phyloP scores from a whole-genome alignment of 805 yeast genomes.

The Lachancea mirantina region DNA sequence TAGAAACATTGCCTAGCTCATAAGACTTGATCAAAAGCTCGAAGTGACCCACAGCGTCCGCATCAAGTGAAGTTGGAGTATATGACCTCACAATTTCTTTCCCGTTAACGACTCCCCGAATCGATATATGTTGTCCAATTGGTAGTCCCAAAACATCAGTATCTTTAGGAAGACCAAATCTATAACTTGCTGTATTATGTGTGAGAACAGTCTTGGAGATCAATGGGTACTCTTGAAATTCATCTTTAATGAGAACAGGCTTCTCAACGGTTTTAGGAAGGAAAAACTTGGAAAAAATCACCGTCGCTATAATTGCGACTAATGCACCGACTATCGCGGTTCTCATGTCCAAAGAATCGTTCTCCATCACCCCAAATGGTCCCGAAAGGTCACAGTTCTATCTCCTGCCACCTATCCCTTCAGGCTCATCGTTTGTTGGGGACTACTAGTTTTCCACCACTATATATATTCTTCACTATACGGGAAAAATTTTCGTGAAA shows the following conservation, averaged over 20 bases:
- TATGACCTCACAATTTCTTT: constrained; percentile 80
- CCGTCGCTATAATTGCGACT: constrained; percentile 13
- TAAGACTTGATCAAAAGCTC: constrained; percentile 83
- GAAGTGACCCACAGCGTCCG: constrained; percentile 67
- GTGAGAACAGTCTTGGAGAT: constrained; percentile 66
- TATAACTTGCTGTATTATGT: constrained; percentile 76
- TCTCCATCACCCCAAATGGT: too few species aligned
- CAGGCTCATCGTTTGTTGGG: too few species aligned
- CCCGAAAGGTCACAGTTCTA: too few species aligned
- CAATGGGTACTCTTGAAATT: constrained; percentile 73
- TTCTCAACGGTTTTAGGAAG: constrained; percentile 31
- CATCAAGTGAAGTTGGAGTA: constrained; percentile 80
- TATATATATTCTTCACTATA: too few species aligned
- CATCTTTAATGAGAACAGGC: constrained; percentile 55
- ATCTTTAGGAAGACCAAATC: constrained; percentile 73
- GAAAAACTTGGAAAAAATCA: constrained; percentile 21
- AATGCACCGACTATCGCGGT: constrained; percentile 8
- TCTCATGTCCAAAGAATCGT: background rate
- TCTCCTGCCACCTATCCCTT: too few species aligned
- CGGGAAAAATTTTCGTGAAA: too few species aligned
- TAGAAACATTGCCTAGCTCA: constrained; percentile 78
- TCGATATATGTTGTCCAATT: constrained; percentile 87
- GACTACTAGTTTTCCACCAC: too few species aligned
- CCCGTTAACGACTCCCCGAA: constrained; percentile 67
- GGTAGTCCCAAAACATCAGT: constrained; percentile 79